Conservation (phyloP, 768 basidiomycete species). For the Pleurotus djamor region DNA sequence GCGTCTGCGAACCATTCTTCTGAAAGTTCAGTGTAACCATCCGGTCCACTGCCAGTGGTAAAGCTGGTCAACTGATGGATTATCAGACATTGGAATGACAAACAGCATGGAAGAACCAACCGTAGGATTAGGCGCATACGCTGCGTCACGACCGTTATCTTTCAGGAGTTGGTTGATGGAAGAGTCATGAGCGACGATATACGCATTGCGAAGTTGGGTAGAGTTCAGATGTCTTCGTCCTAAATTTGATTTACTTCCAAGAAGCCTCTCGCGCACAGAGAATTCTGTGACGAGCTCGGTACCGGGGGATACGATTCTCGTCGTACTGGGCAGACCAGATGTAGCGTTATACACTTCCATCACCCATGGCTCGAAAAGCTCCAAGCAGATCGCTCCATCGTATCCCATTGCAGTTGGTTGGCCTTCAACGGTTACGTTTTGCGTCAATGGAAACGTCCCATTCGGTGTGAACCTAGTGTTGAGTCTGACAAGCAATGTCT, state of each 20-base stretch:
- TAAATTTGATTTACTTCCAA: conserved; percentile 15
- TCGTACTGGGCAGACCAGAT: conserved; percentile 23
- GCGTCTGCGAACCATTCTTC: conserved; percentile 25
- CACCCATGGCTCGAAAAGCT: conserved; percentile 13
- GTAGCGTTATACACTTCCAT: conserved; percentile 17
- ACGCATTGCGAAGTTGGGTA: conserved; percentile 21
- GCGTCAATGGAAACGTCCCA: conserved; percentile 14
- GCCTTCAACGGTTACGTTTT: conserved; percentile 5
- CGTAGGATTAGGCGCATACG: conserved; percentile 37
- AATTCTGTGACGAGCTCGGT: conserved; percentile 19
- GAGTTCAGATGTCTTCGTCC: conserved; percentile 25
- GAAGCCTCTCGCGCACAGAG: conserved; percentile 17
- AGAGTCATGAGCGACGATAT: conserved; percentile 30
- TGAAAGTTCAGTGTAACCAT: conserved; percentile 36
- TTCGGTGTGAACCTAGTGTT: conserved; percentile 18
- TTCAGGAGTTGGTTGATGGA: conserved; percentile 34
- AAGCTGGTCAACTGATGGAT: conserved; percentile 30
- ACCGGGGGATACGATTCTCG: conserved; percentile 27
- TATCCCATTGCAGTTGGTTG: conserved; percentile 7
- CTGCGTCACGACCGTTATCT: conserved; percentile 36
- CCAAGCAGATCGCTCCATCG: conserved; percentile 13
- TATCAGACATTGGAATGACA: neutral
- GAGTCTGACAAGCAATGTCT: conserved; percentile 16
- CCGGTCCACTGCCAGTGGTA: conserved; percentile 31
- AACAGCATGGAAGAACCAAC: conserved; percentile 16